These are phyloP conservation scores for Paxillus ammoniavirescens DNA, from an alignment of 768 basidiomycete species.

Conservation along the genomic window DNA sequence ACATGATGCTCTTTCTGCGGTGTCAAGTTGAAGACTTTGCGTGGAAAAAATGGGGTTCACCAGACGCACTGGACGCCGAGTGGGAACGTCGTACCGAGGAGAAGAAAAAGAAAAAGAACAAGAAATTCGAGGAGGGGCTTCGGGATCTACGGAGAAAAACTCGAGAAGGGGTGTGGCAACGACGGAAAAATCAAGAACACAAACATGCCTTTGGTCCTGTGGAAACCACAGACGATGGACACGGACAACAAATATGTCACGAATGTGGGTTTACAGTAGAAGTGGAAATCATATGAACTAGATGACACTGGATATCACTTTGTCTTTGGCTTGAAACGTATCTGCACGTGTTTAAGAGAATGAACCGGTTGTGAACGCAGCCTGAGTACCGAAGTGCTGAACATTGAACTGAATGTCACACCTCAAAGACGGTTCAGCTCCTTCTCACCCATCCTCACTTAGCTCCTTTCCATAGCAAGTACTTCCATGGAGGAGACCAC, in stretches of 20 bases:
- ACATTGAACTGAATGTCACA: too few relatives aligned
- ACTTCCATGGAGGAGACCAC: slow-evolving; percentile 38
- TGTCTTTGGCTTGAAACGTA: too few relatives aligned
- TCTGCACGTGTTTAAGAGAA: background rate
- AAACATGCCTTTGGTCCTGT: slow-evolving; percentile 75
- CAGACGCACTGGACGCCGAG: slow-evolving; percentile 87
- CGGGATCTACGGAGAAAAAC: slow-evolving; percentile 82
- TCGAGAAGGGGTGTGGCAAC: slow-evolving; percentile 87
- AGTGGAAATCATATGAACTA: slow-evolving; percentile 69
- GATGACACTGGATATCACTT: background rate
- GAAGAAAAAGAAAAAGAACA: slow-evolving; percentile 88
- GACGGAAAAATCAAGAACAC: slow-evolving; percentile 84
- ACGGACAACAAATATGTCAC: slow-evolving; percentile 73
- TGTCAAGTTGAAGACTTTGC: slow-evolving; percentile 96
- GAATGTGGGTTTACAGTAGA: slow-evolving; percentile 91
- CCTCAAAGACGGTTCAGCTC: background rate
- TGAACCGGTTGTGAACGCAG: too few relatives aligned
- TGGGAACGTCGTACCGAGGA: slow-evolving; percentile 75
- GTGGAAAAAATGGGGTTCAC: slow-evolving; percentile 96
- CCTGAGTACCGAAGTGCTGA: too few relatives aligned
- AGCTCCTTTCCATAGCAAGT: background rate
- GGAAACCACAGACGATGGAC: slow-evolving; percentile 51
- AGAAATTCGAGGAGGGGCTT: slow-evolving; percentile 91
- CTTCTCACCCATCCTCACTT: too few relatives aligned
- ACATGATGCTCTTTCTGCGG: slow-evolving; percentile 98